Percentiles rank a stretch among this genome's conserved stretches.
phyloP scores from a whole-genome alignment of 208 protist species.

The Leptomonas seymouri region DNA sequence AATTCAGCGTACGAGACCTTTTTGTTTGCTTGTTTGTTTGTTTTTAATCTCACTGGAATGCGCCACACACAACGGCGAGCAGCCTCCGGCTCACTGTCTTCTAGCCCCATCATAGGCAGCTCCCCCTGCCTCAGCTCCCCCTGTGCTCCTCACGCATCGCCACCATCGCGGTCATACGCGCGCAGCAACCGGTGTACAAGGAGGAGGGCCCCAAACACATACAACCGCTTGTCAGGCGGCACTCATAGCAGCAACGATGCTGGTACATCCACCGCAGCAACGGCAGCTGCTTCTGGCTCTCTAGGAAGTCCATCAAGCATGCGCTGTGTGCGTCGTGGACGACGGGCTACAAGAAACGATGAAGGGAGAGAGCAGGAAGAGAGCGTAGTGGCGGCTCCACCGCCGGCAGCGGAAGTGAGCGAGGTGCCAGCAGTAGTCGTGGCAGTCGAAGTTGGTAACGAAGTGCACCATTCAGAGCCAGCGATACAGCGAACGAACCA shows the following conservation, averaged over 20 bases:
- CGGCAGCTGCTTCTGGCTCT: not conserved
- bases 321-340: not conserved
- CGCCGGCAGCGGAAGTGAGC: too few relatives aligned
- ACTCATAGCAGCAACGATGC: not conserved
- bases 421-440: too few relatives aligned
- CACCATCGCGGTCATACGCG: not conserved
- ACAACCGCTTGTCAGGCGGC: not conserved
- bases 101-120: constrained; percentile 14
- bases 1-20: not conserved
- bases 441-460: too few relatives aligned
- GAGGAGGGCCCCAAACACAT: not conserved
- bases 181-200: not conserved
- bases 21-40: constrained; percentile 15
- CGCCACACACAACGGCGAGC: not conserved
- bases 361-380: not conserved
- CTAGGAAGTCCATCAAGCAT: not conserved
- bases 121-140: constrained; percentile 1
- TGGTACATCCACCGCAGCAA: too few relatives aligned
- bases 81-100: constrained; percentile 14
- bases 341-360: not conserved
- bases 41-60: not conserved
- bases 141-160: not conserved
- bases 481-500: too few relatives aligned
- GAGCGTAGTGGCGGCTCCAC: not conserved
- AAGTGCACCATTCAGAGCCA: too few relatives aligned